Evolutionary conservation across 108 stramenopile genomes (phyloP).

Genomic region (Cyclotella baltica): DNA sequence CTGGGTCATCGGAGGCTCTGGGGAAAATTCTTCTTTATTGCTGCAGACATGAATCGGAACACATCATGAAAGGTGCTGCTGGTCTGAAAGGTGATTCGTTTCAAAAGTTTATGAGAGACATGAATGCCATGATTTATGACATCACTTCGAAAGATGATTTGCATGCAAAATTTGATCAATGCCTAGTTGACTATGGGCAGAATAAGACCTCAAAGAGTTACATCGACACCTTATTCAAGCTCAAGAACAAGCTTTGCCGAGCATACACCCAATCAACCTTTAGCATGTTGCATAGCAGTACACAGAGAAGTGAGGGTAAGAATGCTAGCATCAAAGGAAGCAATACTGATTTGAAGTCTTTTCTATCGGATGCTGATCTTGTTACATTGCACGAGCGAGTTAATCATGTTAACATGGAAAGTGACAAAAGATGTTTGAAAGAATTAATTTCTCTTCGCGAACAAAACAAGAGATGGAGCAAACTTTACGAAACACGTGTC

Average conservation of each 20-base stretch:
- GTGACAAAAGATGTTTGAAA: neutral
- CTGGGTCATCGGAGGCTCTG: neutral
- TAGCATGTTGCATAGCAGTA: neutral
- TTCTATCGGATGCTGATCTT: neutral
- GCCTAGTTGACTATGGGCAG: neutral
- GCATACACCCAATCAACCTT: neutral
- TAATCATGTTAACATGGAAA: neutral
- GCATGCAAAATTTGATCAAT: neutral
- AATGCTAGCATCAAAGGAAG: neutral
- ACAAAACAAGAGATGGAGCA: neutral
- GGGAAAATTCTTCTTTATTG: neutral
- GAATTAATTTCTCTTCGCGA: neutral
- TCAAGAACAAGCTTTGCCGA: neutral
- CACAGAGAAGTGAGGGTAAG: neutral
- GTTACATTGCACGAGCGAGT: neutral
- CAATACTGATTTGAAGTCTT: neutral
- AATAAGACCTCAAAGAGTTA: neutral
- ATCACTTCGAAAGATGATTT: neutral
- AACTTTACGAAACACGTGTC: neutral
- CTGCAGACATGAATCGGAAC: neutral
- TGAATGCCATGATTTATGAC: conserved; percentile 2
- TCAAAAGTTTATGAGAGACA: neutral
- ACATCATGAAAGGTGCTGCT: neutral
- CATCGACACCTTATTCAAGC: neutral
- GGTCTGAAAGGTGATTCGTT: neutral